Base-by-base conservation (phyloP, 345 rosid genomes). In the Clausena lansium region DNA sequence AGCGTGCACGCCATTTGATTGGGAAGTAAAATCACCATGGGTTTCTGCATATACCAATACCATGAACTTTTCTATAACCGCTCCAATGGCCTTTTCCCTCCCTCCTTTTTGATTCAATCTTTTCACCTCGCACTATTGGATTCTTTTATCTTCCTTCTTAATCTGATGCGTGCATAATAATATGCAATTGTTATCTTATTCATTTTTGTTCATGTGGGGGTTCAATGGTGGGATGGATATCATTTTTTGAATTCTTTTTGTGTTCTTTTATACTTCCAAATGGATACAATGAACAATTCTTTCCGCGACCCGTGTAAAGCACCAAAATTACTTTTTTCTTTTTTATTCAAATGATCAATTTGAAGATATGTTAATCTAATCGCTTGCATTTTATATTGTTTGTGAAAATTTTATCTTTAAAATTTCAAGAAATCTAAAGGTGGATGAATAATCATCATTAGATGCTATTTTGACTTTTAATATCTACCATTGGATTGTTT, bases 1-100 rank as follows among this genome's bases (percentile, higher is more conserved):
- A 89, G 75, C 98, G 93, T 5, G 90, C 94, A 25, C 98, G 91
- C 45, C 88, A 83, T 64, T 88, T 96, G 86, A 84, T 92, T 71
- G 83, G 82, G 9, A 94, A 96, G 83, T 96, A 80, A 10, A 94
- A 32, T 47, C 10, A 55, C 24, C 22, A 58, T 36, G 5, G 69
- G 38, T 27, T 55, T 55, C 65, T 33, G 36, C 27, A 11, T 17
- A 63, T 38, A n/a, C 30, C 60, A 13, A 32, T 47, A 45, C 77
- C 35, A 9, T 52, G 41, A 41, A 28, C 6, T 47, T 32, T n/a
- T n/a, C 36, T 39, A 11, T n/a, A 35, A 24, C 13, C 77, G 6
- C 27, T 45, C 19, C 45, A 22, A 38, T 39, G 55, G 67, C 19
- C 33, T 73, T 60, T 59, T 27, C 25, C 36, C 24, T 30, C 19